A percentile compares a stretch with the other conserved stretches of the same genome.
Conservation (phyloP, 2,329 filamentous ascomycete species). For the Venturia aucupariae region DNA sequence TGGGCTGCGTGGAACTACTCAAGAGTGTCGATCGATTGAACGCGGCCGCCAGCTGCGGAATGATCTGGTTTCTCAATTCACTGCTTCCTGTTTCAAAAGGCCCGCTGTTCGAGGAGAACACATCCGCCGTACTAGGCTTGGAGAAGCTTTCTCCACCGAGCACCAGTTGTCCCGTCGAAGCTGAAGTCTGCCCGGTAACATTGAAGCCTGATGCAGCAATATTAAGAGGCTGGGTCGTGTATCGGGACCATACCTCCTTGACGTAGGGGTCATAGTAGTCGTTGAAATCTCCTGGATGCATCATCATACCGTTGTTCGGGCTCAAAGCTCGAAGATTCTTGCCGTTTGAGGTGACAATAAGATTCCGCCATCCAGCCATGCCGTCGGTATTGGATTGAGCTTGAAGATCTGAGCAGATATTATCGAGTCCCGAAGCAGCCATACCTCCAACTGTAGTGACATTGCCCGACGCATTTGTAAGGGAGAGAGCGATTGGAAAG, state of each 20-base stretch:
- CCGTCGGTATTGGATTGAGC: conserved; percentile 49
- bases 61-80: conserved; percentile 46
- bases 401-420: conserved; percentile 44
- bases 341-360: conserved; percentile 37
- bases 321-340: conserved; percentile 34
- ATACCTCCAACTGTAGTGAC: conserved; percentile 47
- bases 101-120: conserved; percentile 57
- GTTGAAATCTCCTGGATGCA: conserved; percentile 38
- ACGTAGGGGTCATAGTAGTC: conserved; percentile 46
- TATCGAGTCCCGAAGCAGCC: conserved; percentile 45
- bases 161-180: conserved; percentile 39
- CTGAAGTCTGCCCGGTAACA: conserved; percentile 41
- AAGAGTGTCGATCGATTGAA: conserved; percentile 66
- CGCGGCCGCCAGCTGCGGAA: conserved; percentile 64
- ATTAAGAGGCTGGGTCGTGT: conserved; percentile 44
- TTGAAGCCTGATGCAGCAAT: conserved; percentile 23
- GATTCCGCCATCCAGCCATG: conserved; percentile 49
- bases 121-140: conserved; percentile 51
- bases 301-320: conserved; percentile 38
- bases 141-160: conserved; percentile 43
- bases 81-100: conserved; percentile 44
- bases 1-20: conserved; percentile 30
- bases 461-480: conserved; percentile 29
- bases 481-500: conserved; percentile 38
- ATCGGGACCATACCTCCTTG: conserved; percentile 42